These are phyloP conservation scores for Amanita rimosa DNA, from an alignment of 768 basidiomycete species.

Conservation along the genomic window DNA sequence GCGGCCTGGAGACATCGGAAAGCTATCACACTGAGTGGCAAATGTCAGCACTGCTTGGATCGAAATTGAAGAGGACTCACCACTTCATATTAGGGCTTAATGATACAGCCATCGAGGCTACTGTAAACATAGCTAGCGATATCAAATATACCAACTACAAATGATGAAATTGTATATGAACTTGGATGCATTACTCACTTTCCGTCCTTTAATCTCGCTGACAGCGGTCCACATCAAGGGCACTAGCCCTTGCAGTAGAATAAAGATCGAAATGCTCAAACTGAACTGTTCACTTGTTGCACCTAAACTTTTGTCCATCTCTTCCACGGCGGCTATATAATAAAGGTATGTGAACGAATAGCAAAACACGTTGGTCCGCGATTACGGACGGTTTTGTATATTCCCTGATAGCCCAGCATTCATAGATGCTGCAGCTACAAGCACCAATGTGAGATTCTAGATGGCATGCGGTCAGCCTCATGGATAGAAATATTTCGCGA, in stretches of 20 bases:
- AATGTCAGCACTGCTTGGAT: background rate
- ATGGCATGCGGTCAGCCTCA: background rate
- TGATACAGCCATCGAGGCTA: conserved; percentile 47
- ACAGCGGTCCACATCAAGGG: conserved; percentile 61
- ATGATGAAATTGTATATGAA: background rate
- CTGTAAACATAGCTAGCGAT: conserved; percentile 38
- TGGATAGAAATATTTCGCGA: background rate
- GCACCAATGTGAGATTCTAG: conserved; percentile 31
- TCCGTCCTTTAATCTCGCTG: conserved; percentile 69
- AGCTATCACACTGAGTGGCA: conserved; percentile 37
- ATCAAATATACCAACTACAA: conserved; percentile 38
- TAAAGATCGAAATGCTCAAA: conserved; percentile 60
- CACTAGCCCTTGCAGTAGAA: conserved; percentile 55
- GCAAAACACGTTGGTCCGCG: background rate
- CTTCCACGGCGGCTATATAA: conserved; percentile 43
- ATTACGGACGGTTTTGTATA: conserved; percentile 51
- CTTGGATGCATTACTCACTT: conserved; percentile 25
- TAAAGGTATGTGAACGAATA: background rate
- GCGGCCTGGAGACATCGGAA: conserved; percentile 61
- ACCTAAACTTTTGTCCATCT: conserved; percentile 48
- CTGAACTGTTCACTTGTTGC: conserved; percentile 55
- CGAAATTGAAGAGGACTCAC: conserved; percentile 17
- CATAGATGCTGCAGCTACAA: conserved; percentile 42
- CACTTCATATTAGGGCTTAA: conserved; percentile 38
- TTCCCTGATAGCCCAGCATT: conserved; percentile 47